Base-by-base conservation (phyloP, 2,329 filamentous ascomycete species). In the Xylariaceae sp. region DNA sequence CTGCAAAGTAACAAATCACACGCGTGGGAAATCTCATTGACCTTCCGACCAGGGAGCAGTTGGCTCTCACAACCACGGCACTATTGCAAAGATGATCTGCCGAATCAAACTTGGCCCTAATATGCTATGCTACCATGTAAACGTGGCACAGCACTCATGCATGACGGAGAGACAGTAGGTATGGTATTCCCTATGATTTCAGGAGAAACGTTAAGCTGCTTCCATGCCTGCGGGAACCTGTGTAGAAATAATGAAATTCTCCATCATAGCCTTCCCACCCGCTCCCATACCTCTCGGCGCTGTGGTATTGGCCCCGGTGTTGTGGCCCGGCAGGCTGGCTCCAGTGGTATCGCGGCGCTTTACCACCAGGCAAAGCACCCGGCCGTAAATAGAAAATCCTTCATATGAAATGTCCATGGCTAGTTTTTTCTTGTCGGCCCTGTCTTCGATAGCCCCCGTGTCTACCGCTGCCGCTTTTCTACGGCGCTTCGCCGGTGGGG, bases 381-480 rank as follows among this genome's bases (percentile, higher is more conserved):
- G 85, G 9, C 93, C 89, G 66, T 95, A 95, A 59, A 98, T 96
- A 55, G 85, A 87, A 66, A 97, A 97, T 8, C 93, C 91, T 57
- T 97, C 89, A 65, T 97, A 98, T 12, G 82, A 83, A 19, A 91
- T 93, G 47, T 85, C 83, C 70, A 96, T 79, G 16, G 78, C 79
- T 54, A 95, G 68, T 64, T 96, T 97, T 71, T 98, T 96, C 68
- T 96, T 94, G 57, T 95, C 86, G 43, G 86, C 81, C 9, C 63
- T 61, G 15, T 61, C 61, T n/a, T 59, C 65, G 19, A 57, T 57
- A 15, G 60, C 61, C 15, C 59, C 65, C 18, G 57, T 57, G 26
- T 41, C 54, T 24, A 46, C 44, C 26, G 46, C 47, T 28, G 54
- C 59, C 34, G 54, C 58, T 29, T 67, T 11, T 57, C 62, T 68